phyloP scores from a whole-genome alignment of 129 eudicot species.

The Chrysanthemum makinoi region DNA sequence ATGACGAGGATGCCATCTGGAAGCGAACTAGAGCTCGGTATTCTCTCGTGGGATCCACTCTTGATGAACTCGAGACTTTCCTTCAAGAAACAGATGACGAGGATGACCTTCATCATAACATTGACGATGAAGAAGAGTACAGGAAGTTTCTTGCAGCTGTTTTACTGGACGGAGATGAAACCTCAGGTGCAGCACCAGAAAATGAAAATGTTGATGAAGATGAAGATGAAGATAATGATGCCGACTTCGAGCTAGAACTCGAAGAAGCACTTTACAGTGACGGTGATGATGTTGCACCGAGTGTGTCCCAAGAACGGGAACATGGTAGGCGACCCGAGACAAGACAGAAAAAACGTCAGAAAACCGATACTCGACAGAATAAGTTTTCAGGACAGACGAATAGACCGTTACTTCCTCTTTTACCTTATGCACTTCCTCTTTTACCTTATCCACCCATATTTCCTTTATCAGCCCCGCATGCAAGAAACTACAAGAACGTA shows the following conservation, averaged over 20 bases:
- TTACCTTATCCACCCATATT: conserved; percentile 54
- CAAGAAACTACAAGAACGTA: conserved; percentile 26
- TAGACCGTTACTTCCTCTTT: conserved; percentile 70
- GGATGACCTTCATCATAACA: conserved; percentile 81
- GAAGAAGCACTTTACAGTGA: conserved; percentile 98
- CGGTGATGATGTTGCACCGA: conserved; percentile 48
- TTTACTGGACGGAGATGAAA: conserved; percentile 56
- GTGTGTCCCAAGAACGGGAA: conserved; percentile 32
- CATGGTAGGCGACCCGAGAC: conserved; percentile 64
- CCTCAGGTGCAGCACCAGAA: conserved; percentile 37
- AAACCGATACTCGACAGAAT: conserved; percentile 36
- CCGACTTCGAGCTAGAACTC: conserved; percentile 94
- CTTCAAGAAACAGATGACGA: conserved; percentile 99
- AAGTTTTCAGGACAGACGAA: conserved; percentile 38
- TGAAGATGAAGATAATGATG: conserved; percentile 95
- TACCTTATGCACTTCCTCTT: conserved; percentile 71
- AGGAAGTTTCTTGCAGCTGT: conserved; percentile 94
- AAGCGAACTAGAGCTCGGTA: conserved; percentile 93
- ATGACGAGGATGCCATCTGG: conserved; percentile 89
- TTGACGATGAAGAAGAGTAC: conserved; percentile 88
- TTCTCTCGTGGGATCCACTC: conserved; percentile 91
- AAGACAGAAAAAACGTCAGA: conserved; percentile 67
- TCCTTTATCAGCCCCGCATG: conserved; percentile 30
- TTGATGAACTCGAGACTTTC: conserved; percentile 95
- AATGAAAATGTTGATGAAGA: conserved; percentile 71